Evolutionary conservation across 1,139 yeast species (phyloP).

Genomic region (Hemisphaericaspora subhashii): DNA sequence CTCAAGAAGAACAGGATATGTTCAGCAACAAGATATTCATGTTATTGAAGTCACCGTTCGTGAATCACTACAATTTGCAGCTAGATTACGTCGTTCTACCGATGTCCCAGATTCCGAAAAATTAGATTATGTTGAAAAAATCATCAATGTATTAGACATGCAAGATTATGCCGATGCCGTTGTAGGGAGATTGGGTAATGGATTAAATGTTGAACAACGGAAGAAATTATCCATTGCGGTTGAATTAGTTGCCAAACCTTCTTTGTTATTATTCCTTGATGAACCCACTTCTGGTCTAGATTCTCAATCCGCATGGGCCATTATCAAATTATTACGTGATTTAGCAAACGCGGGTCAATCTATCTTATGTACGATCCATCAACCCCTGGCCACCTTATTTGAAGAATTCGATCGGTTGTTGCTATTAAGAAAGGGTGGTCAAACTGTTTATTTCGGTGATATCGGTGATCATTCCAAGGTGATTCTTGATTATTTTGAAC

Average conservation of each 20-base stretch:
- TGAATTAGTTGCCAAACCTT: slow-evolving; percentile 86
- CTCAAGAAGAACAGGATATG: slow-evolving; percentile 64
- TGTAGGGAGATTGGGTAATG: slow-evolving; percentile 57
- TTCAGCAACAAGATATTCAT: slow-evolving; percentile 66
- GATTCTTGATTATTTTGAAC: slow-evolving; percentile 67
- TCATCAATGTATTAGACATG: slow-evolving; percentile 58
- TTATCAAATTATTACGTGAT: slow-evolving; percentile 72
- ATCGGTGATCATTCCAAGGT: slow-evolving; percentile 64
- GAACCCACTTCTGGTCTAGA: slow-evolving; percentile 94
- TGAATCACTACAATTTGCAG: slow-evolving; percentile 61
- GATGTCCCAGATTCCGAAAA: slow-evolving; percentile 34
- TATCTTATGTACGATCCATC: slow-evolving; percentile 79
- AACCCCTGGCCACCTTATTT: slow-evolving; percentile 75
- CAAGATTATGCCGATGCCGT: slow-evolving; percentile 61
- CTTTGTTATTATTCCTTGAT: slow-evolving; percentile 75
- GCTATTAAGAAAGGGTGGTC: slow-evolving; percentile 72
- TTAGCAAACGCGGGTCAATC: slow-evolving; percentile 81
- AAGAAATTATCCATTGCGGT: slow-evolving; percentile 74
- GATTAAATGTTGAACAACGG: slow-evolving; percentile 66
- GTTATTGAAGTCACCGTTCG: slow-evolving; percentile 58
- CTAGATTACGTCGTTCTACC: slow-evolving; percentile 56
- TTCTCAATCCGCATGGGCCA: slow-evolving; percentile 90
- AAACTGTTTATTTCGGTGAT: slow-evolving; percentile 80
- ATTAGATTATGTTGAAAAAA: slow-evolving; percentile 58
- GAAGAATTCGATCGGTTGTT: slow-evolving; percentile 76